Conservation (phyloP, 2,329 filamentous ascomycete genomes). For the Ophiostoma sp. region DNA sequence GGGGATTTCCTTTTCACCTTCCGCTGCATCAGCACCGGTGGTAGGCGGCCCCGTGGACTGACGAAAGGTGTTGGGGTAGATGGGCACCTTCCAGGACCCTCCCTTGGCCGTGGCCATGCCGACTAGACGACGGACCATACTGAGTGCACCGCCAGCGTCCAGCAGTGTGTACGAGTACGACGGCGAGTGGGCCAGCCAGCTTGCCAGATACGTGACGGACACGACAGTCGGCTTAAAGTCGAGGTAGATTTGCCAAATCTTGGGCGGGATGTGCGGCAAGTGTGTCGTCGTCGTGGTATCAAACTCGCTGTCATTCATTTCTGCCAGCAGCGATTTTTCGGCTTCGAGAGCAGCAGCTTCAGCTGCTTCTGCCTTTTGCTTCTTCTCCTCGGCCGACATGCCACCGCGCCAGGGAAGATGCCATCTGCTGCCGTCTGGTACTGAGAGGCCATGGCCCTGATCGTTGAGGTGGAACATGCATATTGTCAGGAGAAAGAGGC, state of each 20-base stretch:
- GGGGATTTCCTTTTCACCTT: neutral
- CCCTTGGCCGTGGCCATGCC: conserved; percentile 28
- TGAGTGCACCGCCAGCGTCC: conserved; percentile 28
- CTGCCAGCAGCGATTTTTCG: neutral
- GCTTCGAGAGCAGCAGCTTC: neutral
- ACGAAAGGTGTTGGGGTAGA: conserved; percentile 12
- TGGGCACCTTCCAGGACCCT: neutral
- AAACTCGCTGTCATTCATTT: neutral
- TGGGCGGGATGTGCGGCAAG: conserved; percentile 31
- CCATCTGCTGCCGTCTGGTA: neutral
- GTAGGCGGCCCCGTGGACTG: neutral
- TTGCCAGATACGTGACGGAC: conserved; percentile 19
- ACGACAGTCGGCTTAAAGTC: conserved; percentile 25
- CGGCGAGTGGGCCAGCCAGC: conserved; percentile 29
- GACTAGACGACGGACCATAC: conserved; percentile 29
- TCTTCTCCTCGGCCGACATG: neutral
- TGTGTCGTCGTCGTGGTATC: conserved; percentile 10
- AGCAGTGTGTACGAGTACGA: conserved; percentile 32
- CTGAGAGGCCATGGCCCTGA: neutral
- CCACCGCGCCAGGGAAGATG: neutral
- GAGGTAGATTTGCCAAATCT: conserved; percentile 35
- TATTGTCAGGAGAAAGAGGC: neutral
- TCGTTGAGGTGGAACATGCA: conserved; percentile 6
- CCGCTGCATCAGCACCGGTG: neutral
- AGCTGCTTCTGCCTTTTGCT: neutral